A percentile compares a stretch with the other conserved stretches of the same genome.
Conservation (phyloP, 83 land plant genomes). For the Picea abies region DNA sequence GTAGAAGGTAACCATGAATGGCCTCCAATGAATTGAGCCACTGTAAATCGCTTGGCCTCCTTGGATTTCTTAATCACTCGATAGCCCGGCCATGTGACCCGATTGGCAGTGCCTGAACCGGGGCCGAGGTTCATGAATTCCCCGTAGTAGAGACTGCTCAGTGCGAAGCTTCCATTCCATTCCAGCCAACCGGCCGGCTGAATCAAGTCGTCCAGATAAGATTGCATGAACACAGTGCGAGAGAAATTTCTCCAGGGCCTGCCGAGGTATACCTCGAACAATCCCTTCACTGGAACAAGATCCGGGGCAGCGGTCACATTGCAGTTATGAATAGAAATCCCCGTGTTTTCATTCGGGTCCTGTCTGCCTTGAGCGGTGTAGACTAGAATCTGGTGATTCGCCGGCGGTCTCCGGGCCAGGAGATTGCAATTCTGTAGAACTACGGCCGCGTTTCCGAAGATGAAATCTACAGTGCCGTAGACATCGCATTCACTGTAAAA, state of each 20-base stretch:
- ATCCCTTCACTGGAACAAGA: slow-evolving; percentile 12
- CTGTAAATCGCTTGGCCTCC: slow-evolving; percentile 31
- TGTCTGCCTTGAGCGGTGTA: slow-evolving; percentile 61
- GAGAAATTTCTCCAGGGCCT: slow-evolving; percentile 67
- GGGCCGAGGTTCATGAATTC: slow-evolving; percentile 48
- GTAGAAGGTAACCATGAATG: slow-evolving; percentile 28
- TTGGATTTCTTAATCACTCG: slow-evolving; percentile 24
- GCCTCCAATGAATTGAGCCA: slow-evolving; percentile 30
- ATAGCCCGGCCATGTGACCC: slow-evolving; percentile 55
- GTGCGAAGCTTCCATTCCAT: slow-evolving; percentile 57
- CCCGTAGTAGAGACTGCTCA: slow-evolving; percentile 47
- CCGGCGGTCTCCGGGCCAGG: slow-evolving; percentile 24
- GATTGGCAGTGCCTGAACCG: slow-evolving; percentile 22
- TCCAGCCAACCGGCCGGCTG: slow-evolving; percentile 53
- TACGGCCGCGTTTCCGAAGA: slow-evolving; percentile 64
- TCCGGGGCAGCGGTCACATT: slow-evolving; percentile 26
- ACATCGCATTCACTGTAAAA: slow-evolving; percentile 44
- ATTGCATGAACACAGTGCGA: slow-evolving; percentile 38
- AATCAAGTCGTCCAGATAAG: slow-evolving; percentile 23
- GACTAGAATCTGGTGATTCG: slow-evolving; percentile 22
- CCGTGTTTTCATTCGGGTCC: slow-evolving; percentile 55
- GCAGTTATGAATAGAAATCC: slow-evolving; percentile 56
- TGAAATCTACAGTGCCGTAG: slow-evolving; percentile 63
- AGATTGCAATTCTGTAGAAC: slow-evolving; percentile 55
- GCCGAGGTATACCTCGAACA: slow-evolving; percentile 43